These are phyloP conservation scores for Colletotrichum brevisporum DNA, from an alignment of 2,329 filamentous ascomycete genomes.

Conservation along the genomic window DNA sequence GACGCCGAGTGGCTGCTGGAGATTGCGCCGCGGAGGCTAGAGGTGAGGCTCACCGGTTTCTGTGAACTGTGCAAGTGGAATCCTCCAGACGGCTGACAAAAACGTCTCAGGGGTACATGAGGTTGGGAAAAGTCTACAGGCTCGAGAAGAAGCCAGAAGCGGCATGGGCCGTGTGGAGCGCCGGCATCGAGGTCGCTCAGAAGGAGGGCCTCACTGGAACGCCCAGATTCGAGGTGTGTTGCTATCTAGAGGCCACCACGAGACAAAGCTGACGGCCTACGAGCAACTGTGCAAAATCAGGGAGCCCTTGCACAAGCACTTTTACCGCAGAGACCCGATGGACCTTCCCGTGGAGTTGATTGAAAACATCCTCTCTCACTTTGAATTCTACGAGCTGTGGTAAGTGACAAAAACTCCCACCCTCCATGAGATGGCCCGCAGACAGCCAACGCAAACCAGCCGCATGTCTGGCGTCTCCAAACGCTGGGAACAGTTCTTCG, in stretches of 20 bases:
- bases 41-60: conserved; percentile 46
- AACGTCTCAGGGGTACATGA: conserved; percentile 56
- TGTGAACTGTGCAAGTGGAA: neutral
- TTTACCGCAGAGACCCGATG: conserved; percentile 52
- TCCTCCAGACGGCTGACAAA: conserved; percentile 8
- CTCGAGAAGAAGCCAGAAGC: conserved; percentile 54
- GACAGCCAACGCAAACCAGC: conserved; percentile 18
- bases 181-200: conserved; percentile 53
- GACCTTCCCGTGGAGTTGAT: conserved; percentile 54
- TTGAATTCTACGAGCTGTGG: conserved; percentile 48
- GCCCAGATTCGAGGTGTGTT: conserved; percentile 52
- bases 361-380: conserved; percentile 51
- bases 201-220: conserved; percentile 46
- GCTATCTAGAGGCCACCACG: neutral
- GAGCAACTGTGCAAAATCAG: conserved; percentile 54
- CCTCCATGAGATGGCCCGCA: too few species aligned
- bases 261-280: neutral
- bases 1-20: conserved; percentile 61
- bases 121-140: conserved; percentile 56
- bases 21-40: conserved; percentile 55
- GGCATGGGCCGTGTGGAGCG: conserved; percentile 57
- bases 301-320: conserved; percentile 52
- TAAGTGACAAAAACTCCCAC: neutral
- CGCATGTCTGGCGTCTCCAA: conserved; percentile 38
- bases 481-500: conserved; percentile 38